These are phyloP conservation scores for Tricholoma terreum DNA, from an alignment of 768 basidiomycete species.

Conservation along the genomic window DNA sequence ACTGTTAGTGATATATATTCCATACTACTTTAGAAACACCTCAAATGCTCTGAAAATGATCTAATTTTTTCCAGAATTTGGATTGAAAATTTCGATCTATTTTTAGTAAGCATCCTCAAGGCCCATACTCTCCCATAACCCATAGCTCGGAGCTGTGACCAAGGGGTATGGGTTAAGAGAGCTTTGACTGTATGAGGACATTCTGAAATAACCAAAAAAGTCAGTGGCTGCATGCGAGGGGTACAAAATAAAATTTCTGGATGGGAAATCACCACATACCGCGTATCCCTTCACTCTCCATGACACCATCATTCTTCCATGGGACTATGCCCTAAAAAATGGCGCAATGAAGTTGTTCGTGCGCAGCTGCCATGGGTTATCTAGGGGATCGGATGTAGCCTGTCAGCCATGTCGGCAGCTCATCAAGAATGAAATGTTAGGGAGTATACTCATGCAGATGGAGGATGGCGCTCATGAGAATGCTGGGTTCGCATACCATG, in stretches of 20 bases:
- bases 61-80: too few relatives aligned
- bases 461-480: slow-evolving; percentile 11
- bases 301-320: slow-evolving; percentile 15
- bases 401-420: neutral
- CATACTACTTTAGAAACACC: too few relatives aligned
- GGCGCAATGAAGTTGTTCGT: neutral
- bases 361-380: neutral
- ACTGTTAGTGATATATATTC: too few relatives aligned
- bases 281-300: slow-evolving; percentile 26
- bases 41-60: too few relatives aligned
- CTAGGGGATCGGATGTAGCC: neutral
- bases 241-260: slow-evolving; percentile 15
- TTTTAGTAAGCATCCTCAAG: too few relatives aligned
- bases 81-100: too few relatives aligned
- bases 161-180: too few relatives aligned
- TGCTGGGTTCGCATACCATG: slow-evolving; percentile 11
- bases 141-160: too few relatives aligned
- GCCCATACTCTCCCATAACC: too few relatives aligned
- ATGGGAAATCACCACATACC: slow-evolving; percentile 18
- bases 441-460: neutral
- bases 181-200: too few relatives aligned
- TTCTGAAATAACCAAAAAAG: neutral
- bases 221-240: slow-evolving; percentile 14
- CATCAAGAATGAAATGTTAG: neutral
- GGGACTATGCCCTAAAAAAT: slow-evolving; percentile 16